Evolutionary conservation across 495 filamentous ascomycete genomes (phyloP).

Genomic region (Pseudoneurospora amorphoporcata): DNA sequence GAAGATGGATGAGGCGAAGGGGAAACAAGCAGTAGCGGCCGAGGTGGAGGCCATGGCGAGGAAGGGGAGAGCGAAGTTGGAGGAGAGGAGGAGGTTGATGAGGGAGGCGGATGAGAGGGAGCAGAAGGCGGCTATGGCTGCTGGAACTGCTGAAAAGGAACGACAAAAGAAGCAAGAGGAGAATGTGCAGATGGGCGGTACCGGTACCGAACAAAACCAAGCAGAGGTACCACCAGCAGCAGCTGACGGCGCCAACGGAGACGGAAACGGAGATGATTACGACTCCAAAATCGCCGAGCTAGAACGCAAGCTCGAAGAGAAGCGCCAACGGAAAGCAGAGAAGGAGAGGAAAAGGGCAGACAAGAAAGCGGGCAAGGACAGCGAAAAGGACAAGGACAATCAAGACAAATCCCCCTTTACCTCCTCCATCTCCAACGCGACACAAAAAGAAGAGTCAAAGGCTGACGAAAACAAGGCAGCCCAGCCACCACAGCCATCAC

Average conservation of each 20-base stretch:
- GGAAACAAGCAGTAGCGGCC: constrained; percentile 3
- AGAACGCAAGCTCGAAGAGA: constrained; percentile 23
- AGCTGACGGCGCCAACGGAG: background rate
- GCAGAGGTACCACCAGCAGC: constrained; percentile 4
- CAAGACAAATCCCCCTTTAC: constrained; percentile 7
- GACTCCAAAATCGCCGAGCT: constrained; percentile 33
- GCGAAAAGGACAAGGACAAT: constrained; percentile 10
- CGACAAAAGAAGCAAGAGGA: constrained; percentile 4
- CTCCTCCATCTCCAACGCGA: constrained; percentile 1
- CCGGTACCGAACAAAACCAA: background rate
- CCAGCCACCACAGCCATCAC: background rate
- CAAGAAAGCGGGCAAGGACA: constrained; percentile 16
- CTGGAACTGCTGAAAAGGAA: constrained; percentile 6
- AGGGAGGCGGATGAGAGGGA: constrained; percentile 34
- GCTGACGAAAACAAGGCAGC: constrained; percentile 21
- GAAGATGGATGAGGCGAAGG: constrained; percentile 3
- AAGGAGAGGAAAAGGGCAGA: constrained; percentile 22
- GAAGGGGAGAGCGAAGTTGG: constrained; percentile 18
- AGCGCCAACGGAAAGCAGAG: constrained; percentile 21
- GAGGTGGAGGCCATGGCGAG: constrained; percentile 15
- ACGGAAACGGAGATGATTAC: constrained; percentile 13
- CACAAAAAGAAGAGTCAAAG: constrained; percentile 11
- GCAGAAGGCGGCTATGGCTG: constrained; percentile 2
- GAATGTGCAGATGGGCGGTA: background rate
- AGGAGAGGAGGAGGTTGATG: constrained; percentile 25